Evolutionary conservation across 2,329 filamentous ascomycete species (phyloP), one percentile per base, ranked within the genome.

Genomic region (Aspergillus tamarii): DNA sequence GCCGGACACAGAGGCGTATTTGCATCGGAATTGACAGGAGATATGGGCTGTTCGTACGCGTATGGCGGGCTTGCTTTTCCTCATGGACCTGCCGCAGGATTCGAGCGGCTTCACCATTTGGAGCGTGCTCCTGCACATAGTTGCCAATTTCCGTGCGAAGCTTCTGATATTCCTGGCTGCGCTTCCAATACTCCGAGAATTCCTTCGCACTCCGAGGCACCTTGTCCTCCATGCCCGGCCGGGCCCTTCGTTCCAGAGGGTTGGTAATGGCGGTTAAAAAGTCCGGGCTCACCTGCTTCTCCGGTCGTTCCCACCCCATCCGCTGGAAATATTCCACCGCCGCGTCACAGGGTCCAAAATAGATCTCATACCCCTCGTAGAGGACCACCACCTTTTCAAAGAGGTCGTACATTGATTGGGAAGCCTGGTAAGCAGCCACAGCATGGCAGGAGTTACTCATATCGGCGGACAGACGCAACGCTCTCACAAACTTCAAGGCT

Each of bases 1-100:
- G 89, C 83, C 88, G 89, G 34, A 95, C 80, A 74, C 92, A 96
- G 4, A 96, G 86, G 63, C 84, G 74, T 64, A 96, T 78, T 75
- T 97, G 93, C 76, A 93, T 88, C 6, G 62, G 54, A 69, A 89
- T 91, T 0, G 91, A 94, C 30, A 96, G 82, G 1, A 91, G 95
- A 76, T 89, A 96, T 0, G 93, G 92, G 0, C 91, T 94, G 74
- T 87, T 87, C 54, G 83, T 74, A 3, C 91, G 88, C 64, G 76
- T 73, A 21, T 67, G 52, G 59, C 76, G 77, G 19, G 80, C 72
- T 62, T 78, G 74, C 56, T 77, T 28, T n/a, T 46, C 39, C 16
- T 57, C 28, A 7, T 61, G 41, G 19, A 7, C 14, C 14, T 52
- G 48, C 7, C 48, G 48, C 21, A 57, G 55, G 12, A 30, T 19